A percentile compares a stretch with the other conserved stretches of the same genome.
phyloP scores from a whole-genome alignment of 257 asterid genomes.

The Mitragyna speciosa region DNA sequence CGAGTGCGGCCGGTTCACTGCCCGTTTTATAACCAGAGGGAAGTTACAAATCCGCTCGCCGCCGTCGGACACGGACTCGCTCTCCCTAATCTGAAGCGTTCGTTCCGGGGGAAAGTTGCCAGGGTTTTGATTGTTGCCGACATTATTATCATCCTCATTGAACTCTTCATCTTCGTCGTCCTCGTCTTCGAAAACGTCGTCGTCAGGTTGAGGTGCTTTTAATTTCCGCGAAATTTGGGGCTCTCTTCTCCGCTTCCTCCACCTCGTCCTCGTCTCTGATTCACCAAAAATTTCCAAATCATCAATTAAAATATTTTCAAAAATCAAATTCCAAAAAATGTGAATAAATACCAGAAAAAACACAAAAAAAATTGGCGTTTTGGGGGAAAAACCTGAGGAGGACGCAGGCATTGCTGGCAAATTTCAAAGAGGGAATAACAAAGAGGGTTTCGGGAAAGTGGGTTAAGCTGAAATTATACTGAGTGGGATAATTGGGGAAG shows the following conservation, averaged over 20 bases:
- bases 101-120: conserved; percentile 32
- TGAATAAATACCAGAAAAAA: background rate
- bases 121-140: conserved; percentile 26
- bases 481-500: background rate
- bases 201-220: conserved; percentile 54
- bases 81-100: conserved; percentile 45
- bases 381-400: conserved; percentile 55
- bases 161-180: conserved; percentile 80
- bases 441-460: conserved; percentile 41
- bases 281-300: background rate
- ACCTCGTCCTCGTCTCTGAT: conserved; percentile 70
- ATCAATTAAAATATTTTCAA: too few species aligned
- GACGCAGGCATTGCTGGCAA: conserved; percentile 87
- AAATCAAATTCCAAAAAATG: background rate
- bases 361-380: background rate
- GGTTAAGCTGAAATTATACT: background rate
- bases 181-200: conserved; percentile 72
- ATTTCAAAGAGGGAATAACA: background rate
- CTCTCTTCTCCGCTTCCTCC: conserved; percentile 96
- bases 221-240: conserved; percentile 57
- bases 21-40: conserved; percentile 68
- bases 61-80: conserved; percentile 54
- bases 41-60: conserved; percentile 61
- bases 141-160: conserved; percentile 48
- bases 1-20: conserved; percentile 72